These are phyloP conservation scores for Colletotrichum navitas DNA, from an alignment of 2,329 filamentous ascomycete species.

Conservation along the genomic window DNA sequence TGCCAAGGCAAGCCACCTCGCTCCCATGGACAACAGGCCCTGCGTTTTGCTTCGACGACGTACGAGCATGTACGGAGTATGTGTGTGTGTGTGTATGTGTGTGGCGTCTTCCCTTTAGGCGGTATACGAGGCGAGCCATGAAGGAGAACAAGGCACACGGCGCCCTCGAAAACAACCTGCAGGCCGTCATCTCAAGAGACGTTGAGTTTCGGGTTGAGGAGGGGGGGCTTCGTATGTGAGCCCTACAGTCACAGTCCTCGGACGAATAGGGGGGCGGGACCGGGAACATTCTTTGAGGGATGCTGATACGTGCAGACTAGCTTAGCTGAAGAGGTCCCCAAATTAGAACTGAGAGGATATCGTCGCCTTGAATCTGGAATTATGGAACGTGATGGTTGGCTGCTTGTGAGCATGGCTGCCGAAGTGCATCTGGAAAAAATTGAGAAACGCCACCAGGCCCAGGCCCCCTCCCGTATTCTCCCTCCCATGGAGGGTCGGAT, in stretches of 20 bases:
- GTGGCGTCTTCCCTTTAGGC: constrained; percentile 1
- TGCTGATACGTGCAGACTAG: background rate
- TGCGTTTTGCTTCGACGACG: constrained; percentile 9
- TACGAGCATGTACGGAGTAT: background rate
- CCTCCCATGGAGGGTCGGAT: constrained; percentile 20
- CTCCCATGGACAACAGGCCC: background rate
- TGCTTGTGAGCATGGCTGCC: background rate
- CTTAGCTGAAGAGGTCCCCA: background rate
- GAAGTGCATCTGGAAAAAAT: background rate
- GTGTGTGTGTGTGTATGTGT: background rate
- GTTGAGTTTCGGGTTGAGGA: background rate
- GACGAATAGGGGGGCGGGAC: background rate
- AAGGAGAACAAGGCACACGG: background rate
- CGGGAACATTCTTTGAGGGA: background rate
- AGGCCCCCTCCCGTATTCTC: background rate
- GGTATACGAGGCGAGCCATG: constrained; percentile 1
- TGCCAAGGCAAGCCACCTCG: constrained; percentile 9
- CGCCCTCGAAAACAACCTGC: background rate
- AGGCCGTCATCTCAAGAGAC: background rate
- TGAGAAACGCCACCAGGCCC: background rate
- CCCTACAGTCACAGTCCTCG: background rate
- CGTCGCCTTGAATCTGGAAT: background rate
- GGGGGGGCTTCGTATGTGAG: background rate
- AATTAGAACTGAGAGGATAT: background rate
- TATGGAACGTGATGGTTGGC: background rate